Conservation (phyloP, 2,329 filamentous ascomycete genomes). For the Chlorencoelia australis region DNA sequence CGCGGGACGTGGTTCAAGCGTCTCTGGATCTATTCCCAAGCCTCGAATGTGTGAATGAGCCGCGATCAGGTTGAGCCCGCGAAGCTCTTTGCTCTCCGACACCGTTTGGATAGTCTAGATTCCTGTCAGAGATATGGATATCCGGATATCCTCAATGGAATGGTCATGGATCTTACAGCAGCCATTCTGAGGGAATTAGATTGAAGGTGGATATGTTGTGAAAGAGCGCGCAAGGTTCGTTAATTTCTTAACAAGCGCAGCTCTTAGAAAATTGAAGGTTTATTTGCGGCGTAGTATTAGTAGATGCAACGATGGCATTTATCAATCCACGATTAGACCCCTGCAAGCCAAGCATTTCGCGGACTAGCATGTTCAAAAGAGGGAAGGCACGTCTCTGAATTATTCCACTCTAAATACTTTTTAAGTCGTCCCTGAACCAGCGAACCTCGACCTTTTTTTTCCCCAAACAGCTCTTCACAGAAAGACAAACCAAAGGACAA, state of each 20-base stretch:
- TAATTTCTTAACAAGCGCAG: too few species aligned
- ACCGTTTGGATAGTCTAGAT: conserved; percentile 63
- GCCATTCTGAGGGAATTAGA: conserved; percentile 18
- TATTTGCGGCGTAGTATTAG: not conserved
- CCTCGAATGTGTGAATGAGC: conserved; percentile 97
- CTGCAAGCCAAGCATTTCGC: too few species aligned
- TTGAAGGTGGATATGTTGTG: not conserved
- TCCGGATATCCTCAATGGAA: too few species aligned
- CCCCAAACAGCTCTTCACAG: too few species aligned
- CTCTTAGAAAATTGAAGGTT: conserved; percentile 1
- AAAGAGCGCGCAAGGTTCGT: conserved; percentile 1
- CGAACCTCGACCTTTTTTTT: too few species aligned
- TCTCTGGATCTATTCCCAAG: conserved; percentile 84
- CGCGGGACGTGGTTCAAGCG: conserved; percentile 80
- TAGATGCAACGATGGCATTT: too few species aligned
- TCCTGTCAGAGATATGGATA: conserved; percentile 4
- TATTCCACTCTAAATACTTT: too few species aligned
- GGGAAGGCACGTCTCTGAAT: too few species aligned
- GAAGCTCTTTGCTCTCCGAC: conserved; percentile 90
- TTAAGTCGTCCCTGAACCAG: too few species aligned
- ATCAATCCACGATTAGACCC: too few species aligned
- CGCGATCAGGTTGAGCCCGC: conserved; percentile 92
- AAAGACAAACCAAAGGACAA: too few species aligned
- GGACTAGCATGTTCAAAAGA: too few species aligned
- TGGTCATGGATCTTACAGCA: conserved; percentile 19